Conservation (phyloP, 192 early-diverging fungal genomes). For the Irineochytrium annulatum region DNA sequence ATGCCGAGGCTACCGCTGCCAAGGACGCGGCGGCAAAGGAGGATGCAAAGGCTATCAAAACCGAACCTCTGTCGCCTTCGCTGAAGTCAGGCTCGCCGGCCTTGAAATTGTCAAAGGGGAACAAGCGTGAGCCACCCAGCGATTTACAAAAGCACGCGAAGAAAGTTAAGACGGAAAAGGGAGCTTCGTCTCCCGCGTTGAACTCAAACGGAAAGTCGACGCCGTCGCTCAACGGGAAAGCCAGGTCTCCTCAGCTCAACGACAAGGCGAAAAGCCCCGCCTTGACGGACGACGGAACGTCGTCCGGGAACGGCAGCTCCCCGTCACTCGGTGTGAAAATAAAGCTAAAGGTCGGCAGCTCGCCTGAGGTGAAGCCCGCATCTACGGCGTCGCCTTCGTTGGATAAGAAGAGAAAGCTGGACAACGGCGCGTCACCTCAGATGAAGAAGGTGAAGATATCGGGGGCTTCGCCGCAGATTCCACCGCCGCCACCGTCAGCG, state of each 20-base stretch:
- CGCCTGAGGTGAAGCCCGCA: no score
- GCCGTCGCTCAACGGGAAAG: background rate
- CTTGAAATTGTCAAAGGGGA: no score
- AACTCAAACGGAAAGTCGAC: slow-evolving; percentile 1
- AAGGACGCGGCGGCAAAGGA: background rate
- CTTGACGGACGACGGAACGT: background rate
- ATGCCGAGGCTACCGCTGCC: slow-evolving; percentile 14
- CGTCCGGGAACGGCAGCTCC: background rate
- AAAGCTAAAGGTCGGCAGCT: background rate
- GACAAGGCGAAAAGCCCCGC: background rate
- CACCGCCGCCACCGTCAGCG: slow-evolving; percentile 4
- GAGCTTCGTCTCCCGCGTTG: no score
- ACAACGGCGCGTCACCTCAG: background rate
- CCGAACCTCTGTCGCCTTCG: background rate
- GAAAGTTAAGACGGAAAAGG: no score
- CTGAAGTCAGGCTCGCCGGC: background rate
- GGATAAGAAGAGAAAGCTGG: slow-evolving; percentile 2
- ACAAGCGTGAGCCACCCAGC: no score
- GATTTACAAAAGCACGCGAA: no score
- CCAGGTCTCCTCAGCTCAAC: background rate
- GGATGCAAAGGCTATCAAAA: slow-evolving; percentile 1
- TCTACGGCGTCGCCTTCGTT: background rate
- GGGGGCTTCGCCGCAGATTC: background rate
- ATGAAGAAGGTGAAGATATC: background rate
- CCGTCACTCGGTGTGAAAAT: background rate